Conservation (phyloP, 345 rosid species). For the Pistacia vera region DNA sequence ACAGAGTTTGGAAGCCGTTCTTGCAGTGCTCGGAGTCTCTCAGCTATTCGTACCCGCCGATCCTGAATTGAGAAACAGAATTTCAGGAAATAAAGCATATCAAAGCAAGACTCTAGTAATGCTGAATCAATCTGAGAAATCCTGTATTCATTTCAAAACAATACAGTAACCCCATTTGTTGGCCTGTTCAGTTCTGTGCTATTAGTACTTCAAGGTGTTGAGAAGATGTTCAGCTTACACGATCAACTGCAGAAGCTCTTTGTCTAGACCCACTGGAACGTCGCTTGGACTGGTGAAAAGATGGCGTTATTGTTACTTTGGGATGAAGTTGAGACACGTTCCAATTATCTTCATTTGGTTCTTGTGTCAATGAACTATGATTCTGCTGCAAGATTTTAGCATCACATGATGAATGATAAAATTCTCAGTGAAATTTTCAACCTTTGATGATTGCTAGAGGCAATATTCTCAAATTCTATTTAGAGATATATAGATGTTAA, state of each 20-base stretch:
- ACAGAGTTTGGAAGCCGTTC: conserved; percentile 48
- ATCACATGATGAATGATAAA: not conserved
- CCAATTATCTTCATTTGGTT: conserved; percentile 6
- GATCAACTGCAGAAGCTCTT: conserved; percentile 25
- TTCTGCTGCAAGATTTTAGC: conserved; percentile 27
- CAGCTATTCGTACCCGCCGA: conserved; percentile 44
- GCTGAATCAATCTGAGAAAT: not conserved
- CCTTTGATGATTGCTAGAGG: conserved; percentile 2
- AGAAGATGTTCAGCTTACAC: conserved; percentile 28
- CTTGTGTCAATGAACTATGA: conserved; percentile 26
- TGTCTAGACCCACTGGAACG: conserved; percentile 14
- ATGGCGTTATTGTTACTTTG: conserved; percentile 18
- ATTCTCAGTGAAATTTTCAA: not conserved
- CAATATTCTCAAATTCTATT: not conserved
- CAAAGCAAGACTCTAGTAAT: not conserved
- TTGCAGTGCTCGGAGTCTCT: conserved; percentile 43
- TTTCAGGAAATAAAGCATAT: not conserved
- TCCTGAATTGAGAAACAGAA: conserved; percentile 28
- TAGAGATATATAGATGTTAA: not conserved
- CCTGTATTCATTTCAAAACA: not conserved
- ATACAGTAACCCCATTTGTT: not conserved
- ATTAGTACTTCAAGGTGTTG: conserved; percentile 4
- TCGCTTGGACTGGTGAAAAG: conserved; percentile 25
- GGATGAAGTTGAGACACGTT: conserved; percentile 24
- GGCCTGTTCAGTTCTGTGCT: not conserved